Conservation (phyloP, 225 moss, liverwort and hornwort species). For the Marchantia paleacea region DNA sequence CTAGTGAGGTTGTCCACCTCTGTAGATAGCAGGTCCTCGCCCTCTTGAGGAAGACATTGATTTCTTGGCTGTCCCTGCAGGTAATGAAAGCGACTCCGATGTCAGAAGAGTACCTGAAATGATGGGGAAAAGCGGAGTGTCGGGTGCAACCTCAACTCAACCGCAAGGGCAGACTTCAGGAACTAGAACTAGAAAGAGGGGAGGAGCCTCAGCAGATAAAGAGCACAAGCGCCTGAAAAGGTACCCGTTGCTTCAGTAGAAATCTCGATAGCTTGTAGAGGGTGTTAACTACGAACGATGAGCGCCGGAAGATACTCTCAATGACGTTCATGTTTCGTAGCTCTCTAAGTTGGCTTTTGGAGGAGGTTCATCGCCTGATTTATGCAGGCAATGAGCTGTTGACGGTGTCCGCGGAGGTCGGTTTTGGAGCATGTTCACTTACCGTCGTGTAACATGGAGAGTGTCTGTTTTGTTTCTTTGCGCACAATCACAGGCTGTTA, state of each 20-base stretch:
- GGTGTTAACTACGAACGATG: too few relatives aligned
- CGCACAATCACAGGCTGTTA: slow-evolving; percentile 51
- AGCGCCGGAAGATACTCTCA: too few relatives aligned
- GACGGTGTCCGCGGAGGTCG: too few relatives aligned
- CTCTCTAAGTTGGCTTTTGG: too few relatives aligned
- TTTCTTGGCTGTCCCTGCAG: slow-evolving; percentile 29
- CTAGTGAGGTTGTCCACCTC: too few relatives aligned
- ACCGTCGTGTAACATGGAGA: too few relatives aligned
- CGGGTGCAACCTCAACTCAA: slow-evolving; percentile 58
- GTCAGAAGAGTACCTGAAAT: slow-evolving; percentile 95
- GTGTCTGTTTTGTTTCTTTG: too few relatives aligned
- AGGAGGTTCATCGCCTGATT: too few relatives aligned
- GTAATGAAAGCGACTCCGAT: slow-evolving; percentile 93
- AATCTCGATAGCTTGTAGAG: background rate
- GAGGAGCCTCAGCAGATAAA: slow-evolving; percentile 93
- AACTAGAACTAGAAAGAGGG: slow-evolving; percentile 71
- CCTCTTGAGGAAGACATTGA: too few relatives aligned
- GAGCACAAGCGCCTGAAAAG: slow-evolving; percentile 98
- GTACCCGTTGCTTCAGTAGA: slow-evolving; percentile 23
- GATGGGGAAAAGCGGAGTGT: slow-evolving; percentile 57
- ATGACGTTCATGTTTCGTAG: too few relatives aligned
- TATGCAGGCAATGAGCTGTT: background rate
- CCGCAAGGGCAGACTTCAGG: slow-evolving; percentile 65
- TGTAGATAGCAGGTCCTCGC: too few relatives aligned
- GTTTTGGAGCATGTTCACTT: too few relatives aligned